Conservation (phyloP, 2,329 filamentous ascomycete genomes). For the Phyllosticta citrichinensis region DNA sequence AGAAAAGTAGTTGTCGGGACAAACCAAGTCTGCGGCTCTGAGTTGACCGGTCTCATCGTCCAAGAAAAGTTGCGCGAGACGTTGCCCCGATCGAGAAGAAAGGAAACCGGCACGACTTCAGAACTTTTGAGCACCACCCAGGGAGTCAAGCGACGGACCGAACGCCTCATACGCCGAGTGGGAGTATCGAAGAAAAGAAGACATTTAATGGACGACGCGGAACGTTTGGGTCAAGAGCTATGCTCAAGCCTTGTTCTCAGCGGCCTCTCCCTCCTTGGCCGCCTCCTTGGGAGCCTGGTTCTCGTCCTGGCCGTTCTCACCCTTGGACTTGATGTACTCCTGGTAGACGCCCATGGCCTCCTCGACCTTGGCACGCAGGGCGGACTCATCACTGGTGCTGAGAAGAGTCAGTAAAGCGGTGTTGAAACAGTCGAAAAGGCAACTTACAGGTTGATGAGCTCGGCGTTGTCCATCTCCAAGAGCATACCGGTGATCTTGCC, state of each 20-base stretch:
- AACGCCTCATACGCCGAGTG: constrained; percentile 10
- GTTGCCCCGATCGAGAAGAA: not conserved
- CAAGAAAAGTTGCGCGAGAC: not conserved
- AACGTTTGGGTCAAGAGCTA: not conserved
- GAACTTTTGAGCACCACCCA: constrained; percentile 11
- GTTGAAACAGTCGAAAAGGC: not conserved
- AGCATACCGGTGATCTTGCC: constrained; percentile 99
- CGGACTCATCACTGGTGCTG: constrained; percentile 80
- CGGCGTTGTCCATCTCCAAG: constrained; percentile 95
- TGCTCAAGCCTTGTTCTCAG: constrained; percentile 34
- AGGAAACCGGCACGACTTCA: not conserved
- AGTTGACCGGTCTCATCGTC: not conserved
- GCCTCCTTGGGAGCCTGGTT: constrained; percentile 28
- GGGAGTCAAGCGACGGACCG: not conserved
- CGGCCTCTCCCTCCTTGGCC: constrained; percentile 34
- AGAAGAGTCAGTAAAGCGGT: constrained; percentile 19
- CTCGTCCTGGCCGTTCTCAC: constrained; percentile 27
- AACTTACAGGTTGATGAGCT: constrained; percentile 91
- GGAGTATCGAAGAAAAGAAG: constrained; percentile 4
- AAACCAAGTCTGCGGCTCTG: not conserved
- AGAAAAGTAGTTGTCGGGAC: not conserved
- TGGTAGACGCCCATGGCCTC: constrained; percentile 96
- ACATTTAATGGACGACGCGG: not conserved
- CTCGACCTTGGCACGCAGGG: constrained; percentile 90
- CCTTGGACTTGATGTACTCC: constrained; percentile 91